phyloP scores from a whole-genome alignment of 73 alveolate species.

The Uronychia setigera region DNA sequence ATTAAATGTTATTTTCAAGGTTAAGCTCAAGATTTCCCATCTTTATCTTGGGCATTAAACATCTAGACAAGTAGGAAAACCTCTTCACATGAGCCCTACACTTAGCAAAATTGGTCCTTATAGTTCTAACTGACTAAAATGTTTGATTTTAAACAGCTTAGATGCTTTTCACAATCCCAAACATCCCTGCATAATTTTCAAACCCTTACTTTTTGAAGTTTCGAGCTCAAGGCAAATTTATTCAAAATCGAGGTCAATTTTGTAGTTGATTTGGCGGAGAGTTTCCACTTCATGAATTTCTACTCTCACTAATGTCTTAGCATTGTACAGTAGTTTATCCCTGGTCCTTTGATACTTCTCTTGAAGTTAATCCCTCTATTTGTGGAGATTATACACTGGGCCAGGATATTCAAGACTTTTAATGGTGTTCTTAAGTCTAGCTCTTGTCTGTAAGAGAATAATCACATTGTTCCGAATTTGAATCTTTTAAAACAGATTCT shows the following conservation, averaged over 20 bases:
- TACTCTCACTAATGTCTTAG: neutral
- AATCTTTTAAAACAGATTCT: neutral
- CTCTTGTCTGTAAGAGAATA: neutral
- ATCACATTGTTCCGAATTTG: neutral
- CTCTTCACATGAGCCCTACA: neutral
- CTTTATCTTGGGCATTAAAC: neutral
- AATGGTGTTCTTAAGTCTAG: neutral
- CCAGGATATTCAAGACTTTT: neutral
- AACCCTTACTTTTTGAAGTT: neutral
- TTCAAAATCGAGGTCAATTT: conserved; percentile 1
- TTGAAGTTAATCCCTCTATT: neutral
- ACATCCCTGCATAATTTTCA: neutral
- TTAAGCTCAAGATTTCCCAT: neutral
- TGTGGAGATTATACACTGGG: neutral
- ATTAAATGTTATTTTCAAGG: neutral
- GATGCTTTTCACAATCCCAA: neutral
- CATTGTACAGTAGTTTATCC: neutral
- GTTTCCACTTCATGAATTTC: neutral
- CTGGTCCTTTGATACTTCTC: neutral
- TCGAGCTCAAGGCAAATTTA: neutral
- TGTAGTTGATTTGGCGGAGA: conserved; percentile 5
- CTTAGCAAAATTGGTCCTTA: neutral
- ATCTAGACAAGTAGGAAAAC: neutral
- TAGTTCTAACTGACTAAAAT: neutral
- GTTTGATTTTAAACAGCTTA: neutral